Conservation (phyloP, 2,329 filamentous ascomycete genomes). For the Penicillium sp. region DNA sequence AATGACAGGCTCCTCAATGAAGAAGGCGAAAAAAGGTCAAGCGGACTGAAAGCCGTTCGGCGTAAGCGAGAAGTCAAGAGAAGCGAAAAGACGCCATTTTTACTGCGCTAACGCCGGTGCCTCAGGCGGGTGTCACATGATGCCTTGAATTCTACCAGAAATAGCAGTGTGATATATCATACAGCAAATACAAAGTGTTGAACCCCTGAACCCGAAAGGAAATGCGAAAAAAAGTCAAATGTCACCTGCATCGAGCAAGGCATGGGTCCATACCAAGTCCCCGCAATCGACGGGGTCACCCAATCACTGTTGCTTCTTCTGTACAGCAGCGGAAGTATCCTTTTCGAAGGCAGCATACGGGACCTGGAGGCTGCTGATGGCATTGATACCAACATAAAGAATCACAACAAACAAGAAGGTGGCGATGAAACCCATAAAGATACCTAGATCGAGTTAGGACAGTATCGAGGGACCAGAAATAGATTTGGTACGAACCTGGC, state of each 20-base stretch:
- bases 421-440: constrained; percentile 80
- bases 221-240: constrained; percentile 8
- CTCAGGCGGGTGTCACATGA: constrained; percentile 20
- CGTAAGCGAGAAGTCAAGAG: constrained; percentile 14
- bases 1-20: constrained; percentile 9
- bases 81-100: constrained; percentile 16
- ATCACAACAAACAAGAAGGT: constrained; percentile 68
- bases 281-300: constrained; percentile 3
- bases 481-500: constrained; percentile 56
- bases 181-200: constrained; percentile 13
- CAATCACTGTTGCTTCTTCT: constrained; percentile 67
- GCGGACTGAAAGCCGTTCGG: neutral
- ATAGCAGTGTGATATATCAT: constrained; percentile 21
- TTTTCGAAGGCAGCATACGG: constrained; percentile 95
- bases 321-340: constrained; percentile 81
- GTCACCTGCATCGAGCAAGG: constrained; percentile 8
- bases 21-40: constrained; percentile 1
- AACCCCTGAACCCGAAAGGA: constrained; percentile 8
- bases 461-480: constrained; percentile 2
- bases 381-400: constrained; percentile 69
- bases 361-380: constrained; percentile 74
- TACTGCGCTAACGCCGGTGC: constrained; percentile 11
- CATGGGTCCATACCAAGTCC: neutral
- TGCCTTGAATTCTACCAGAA: constrained; percentile 14
- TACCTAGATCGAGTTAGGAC: constrained; percentile 48